A percentile compares a stretch with the other conserved stretches of the same genome.
Conservation (phyloP, 176 grass and related monocot genomes). For the Bonia amplexicaulis region DNA sequence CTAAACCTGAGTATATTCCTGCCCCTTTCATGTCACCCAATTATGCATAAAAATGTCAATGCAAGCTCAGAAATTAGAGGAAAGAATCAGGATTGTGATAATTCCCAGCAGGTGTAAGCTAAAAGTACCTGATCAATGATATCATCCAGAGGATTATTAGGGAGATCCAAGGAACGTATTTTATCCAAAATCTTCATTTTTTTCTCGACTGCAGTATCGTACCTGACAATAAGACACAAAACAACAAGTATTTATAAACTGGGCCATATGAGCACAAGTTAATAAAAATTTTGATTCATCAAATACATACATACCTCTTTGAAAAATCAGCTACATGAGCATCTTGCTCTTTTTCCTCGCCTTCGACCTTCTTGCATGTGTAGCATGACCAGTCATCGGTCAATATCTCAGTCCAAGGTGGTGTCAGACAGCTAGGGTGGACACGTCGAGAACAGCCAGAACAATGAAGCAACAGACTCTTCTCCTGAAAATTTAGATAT, state of each 20-base stretch:
- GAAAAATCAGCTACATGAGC: conserved; percentile 70
- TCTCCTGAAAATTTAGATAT: conserved; percentile 58
- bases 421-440: conserved; percentile 80
- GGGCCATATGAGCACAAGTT: conserved; percentile 1
- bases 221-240: conserved; percentile 52
- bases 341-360: conserved; percentile 68
- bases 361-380: conserved; percentile 74
- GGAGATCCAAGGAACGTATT: conserved; percentile 89
- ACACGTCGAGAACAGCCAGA: conserved; percentile 86
- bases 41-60: neutral
- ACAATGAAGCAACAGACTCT: conserved; percentile 81
- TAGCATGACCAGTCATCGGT: conserved; percentile 94
- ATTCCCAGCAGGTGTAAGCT: neutral
- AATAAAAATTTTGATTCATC: conserved; percentile 9
- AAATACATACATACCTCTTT: conserved; percentile 59
- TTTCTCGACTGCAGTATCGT: conserved; percentile 60
- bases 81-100: neutral
- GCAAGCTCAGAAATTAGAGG: conserved; percentile 15
- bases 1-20: neutral
- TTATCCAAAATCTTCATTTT: conserved; percentile 78
- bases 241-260: conserved; percentile 30
- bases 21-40: neutral
- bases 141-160: conserved; percentile 98
- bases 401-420: conserved; percentile 82
- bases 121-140: conserved; percentile 95